These are phyloP conservation scores for Mycocentrospora acerina DNA, from an alignment of 2,329 filamentous ascomycete genomes.

Conservation along the genomic window DNA sequence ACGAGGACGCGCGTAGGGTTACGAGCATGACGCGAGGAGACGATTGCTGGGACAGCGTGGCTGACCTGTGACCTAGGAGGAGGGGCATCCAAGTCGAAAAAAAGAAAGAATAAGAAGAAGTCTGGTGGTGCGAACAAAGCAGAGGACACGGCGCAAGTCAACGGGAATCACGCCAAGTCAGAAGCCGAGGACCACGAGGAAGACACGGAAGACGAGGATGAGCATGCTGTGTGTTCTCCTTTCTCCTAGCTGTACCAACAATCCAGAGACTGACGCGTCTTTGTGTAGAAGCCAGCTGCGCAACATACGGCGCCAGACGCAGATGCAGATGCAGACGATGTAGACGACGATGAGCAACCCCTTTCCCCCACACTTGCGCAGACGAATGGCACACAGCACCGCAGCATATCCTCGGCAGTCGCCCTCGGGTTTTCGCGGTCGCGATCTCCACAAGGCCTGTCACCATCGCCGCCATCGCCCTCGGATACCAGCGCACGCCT, in stretches of 20 bases:
- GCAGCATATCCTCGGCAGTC: conserved; percentile 41
- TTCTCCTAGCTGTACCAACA: not conserved
- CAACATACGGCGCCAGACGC: conserved; percentile 24
- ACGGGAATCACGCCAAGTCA: conserved; percentile 24
- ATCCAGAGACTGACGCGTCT: conserved; percentile 10
- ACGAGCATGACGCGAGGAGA: not conserved
- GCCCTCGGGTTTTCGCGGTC: conserved; percentile 40
- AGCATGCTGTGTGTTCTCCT: conserved; percentile 35
- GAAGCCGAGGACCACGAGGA: conserved; percentile 32
- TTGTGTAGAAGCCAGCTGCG: conserved; percentile 22
- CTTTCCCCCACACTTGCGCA: conserved; percentile 30
- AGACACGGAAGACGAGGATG: conserved; percentile 30
- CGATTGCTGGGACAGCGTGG: not conserved
- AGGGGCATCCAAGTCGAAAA: conserved; percentile 38
- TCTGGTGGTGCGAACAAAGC: conserved; percentile 21
- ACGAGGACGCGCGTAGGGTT: conserved; percentile 4
- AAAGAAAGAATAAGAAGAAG: conserved; percentile 47
- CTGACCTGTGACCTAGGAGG: conserved; percentile 26
- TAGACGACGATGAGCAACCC: conserved; percentile 37
- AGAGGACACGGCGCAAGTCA: conserved; percentile 29
- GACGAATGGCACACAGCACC: conserved; percentile 34
- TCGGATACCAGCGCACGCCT: conserved; percentile 57
- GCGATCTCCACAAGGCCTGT: conserved; percentile 37
- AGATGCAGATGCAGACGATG: conserved; percentile 38
- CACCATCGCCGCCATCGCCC: conserved; percentile 34